Percentiles rank a stretch among this genome's conserved stretches.
Conservation (phyloP, 306 rosid species). For the Vicia faba region DNA sequence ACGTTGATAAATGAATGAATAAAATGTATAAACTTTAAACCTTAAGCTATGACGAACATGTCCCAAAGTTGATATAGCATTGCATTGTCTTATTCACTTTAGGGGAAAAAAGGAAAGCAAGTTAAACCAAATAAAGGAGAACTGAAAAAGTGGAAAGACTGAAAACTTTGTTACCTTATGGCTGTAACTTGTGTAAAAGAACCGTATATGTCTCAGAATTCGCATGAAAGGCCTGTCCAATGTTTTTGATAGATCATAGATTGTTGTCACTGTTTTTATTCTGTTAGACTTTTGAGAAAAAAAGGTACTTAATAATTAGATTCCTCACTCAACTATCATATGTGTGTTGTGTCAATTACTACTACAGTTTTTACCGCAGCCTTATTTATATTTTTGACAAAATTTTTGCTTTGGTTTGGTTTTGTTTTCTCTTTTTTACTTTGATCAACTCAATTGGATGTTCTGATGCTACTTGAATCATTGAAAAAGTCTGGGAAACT, state of each 20-base stretch:
- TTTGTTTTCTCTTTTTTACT: constrained; percentile 9
- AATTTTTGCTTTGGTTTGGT: background rate
- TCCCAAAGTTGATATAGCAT: constrained; percentile 36
- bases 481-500: too few species aligned
- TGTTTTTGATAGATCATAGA: constrained; percentile 35
- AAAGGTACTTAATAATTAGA: constrained; percentile 43
- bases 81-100: constrained; percentile 15
- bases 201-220: constrained; percentile 37
- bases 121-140: constrained; percentile 29
- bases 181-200: constrained; percentile 7
- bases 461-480: constrained; percentile 30
- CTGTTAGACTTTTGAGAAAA: constrained; percentile 24
- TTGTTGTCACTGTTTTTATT: constrained; percentile 34
- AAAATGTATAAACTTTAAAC: background rate
- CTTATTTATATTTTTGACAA: constrained; percentile 28
- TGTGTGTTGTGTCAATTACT: constrained; percentile 35
- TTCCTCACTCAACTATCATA: constrained; percentile 23
- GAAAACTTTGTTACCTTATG: constrained; percentile 8
- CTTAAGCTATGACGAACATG: background rate
- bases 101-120: background rate
- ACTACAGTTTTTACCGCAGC: constrained; percentile 33
- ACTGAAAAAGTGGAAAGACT: constrained; percentile 44
- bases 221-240: constrained; percentile 40
- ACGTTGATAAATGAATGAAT: background rate
- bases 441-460: background rate